Evolutionary conservation across 2,329 filamentous ascomycete genomes (phyloP), one percentile per base, ranked within the genome.

Genomic region (Ophiocordyceps sinensis): DNA sequence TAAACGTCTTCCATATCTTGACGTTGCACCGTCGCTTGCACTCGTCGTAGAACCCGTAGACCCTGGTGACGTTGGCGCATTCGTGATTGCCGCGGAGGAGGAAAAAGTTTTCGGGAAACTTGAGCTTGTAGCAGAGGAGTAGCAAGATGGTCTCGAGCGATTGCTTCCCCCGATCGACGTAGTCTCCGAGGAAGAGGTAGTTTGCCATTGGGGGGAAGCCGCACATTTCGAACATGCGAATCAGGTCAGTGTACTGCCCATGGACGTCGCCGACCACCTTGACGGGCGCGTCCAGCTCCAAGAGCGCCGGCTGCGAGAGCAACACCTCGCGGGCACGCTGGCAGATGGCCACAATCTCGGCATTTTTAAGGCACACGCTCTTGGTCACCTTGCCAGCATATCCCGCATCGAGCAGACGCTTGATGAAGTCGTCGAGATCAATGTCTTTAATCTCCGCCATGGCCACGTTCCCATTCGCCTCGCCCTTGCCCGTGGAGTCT

Each of bases 251-350:
- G 60, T 94, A 96, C 62, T 96, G 89, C 39, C 89, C 89, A 58
- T 96, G 89, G 13, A 96, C 86, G 58, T 96, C 89, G 39, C 89
- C 89, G 26, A 96, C 91, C 53, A 98, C 93, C 67, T 98, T 98
- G 55, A 98, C 91, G 0, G 91, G 89, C 5, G 91, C 85, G 47
- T 89, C 82, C 37, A 98, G 73, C 63, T 98, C 91, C 43, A 98
- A 66, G 21, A 98, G 70, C 2, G 91, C 87, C 4, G 91, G 91
- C 57, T 98, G 91, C 5, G 83, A 87, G 8, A 98, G 68, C 48
- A 98, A 85, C 10, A 89, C 74, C 61, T 98, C 91, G 43, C 88
- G 77, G 4, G 84, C 88, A 42, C 86, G 84, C 47, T 83, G 78
- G 60, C 91, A 98, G 48, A 98, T 89, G 45, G 89, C 87, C 37